Evolutionary conservation across 805 yeast species (phyloP), one percentile per base, ranked within the genome.

Genomic region (Tetrapisispora arboricola): DNA sequence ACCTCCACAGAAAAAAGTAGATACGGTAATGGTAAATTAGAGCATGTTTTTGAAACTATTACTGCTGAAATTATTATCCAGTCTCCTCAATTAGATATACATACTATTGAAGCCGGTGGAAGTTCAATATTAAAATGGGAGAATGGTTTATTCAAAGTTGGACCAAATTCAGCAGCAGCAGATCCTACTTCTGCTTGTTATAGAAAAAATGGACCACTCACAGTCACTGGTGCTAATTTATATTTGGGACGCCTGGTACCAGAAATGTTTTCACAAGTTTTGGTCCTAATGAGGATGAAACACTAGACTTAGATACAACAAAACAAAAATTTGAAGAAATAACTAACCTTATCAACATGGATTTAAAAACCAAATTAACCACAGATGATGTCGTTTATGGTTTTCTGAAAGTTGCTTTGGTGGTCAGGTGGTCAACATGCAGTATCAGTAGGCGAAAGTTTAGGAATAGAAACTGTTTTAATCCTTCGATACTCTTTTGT

Each of bases 361-460:
- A 69, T 34, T 44, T 66, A 13, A 54, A 50, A 7, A 44, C 62
- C 8, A 40, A 55, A 18, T 61, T 78, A 61, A 55, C 83, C 0
- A 64, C 78, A 0, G 76, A 82, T 45, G 78, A 80, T 49, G 80
- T 85, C 9, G 95, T 95, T 0, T 68, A 68, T 49, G 95, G 95
- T 0, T 86, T 84, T 56, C 60, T 86, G 40, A 73, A 78, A 46
- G 94, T 86, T 6, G 95, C 95, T 1, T 86, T 63, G 95, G 95
- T 36, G 95, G 95, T 37, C 94, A 20, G 95, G 95, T 40, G 95
- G 95, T 8, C 95, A 86, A 61, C 88, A 84, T 60, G 88, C 92
- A 2, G 78, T 75, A 37, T 78, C 83, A 9, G 78, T 86, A 27
- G 94, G 94, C 1, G 69, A 74, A 43, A 70, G 73, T 20, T 66